A percentile compares a stretch with the other conserved stretches of the same genome.
phyloP scores from a whole-genome alignment of 148 eudicot species.

The Chenopodium formosanum region DNA sequence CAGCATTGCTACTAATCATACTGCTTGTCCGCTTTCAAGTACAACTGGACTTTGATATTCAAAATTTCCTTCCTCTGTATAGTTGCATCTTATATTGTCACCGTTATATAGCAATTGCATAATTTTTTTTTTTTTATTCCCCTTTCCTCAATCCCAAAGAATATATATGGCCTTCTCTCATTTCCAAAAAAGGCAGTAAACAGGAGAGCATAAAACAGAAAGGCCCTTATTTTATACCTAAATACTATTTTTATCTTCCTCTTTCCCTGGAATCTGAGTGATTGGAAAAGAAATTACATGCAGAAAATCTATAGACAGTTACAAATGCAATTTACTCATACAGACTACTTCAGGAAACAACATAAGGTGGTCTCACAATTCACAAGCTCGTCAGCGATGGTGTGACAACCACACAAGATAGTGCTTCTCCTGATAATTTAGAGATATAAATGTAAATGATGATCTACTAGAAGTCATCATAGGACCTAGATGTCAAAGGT shows the following conservation, averaged over 20 bases:
- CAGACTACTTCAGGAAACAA: neutral
- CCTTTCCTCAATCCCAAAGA: neutral
- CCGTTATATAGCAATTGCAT: neutral
- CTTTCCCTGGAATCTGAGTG: neutral
- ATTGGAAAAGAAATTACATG: neutral
- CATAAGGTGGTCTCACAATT: neutral
- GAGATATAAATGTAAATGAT: neutral
- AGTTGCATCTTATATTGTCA: neutral
- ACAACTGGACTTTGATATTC: neutral
- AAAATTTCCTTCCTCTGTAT: neutral
- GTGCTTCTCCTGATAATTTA: constrained; percentile 3
- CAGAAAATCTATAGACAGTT: neutral
- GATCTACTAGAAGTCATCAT: neutral
- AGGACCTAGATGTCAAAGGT: neutral
- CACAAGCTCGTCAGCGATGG: neutral
- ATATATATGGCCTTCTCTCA: neutral
- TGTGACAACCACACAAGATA: neutral
- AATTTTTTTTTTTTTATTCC: too few relatives aligned
- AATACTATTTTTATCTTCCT: neutral
- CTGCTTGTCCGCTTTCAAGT: neutral
- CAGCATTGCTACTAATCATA: neutral
- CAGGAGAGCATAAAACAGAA: neutral
- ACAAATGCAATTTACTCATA: neutral
- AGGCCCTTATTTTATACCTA: neutral
- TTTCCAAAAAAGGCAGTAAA: neutral